Base-by-base conservation (phyloP, 441 rosid species). In the Omphalea diandra region DNA sequence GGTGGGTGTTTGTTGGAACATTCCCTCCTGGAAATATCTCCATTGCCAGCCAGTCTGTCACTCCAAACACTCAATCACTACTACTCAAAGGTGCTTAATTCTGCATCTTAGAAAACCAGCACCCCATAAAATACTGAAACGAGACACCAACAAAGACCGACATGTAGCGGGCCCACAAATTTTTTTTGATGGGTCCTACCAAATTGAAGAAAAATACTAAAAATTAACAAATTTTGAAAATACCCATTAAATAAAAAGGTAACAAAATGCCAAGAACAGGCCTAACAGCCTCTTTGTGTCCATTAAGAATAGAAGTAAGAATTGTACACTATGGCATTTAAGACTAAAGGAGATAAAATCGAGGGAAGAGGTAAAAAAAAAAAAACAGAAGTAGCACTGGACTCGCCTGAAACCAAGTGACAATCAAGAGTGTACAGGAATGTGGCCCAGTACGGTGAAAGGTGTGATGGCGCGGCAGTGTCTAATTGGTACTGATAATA, bases 211-310 rank as follows among this genome's bases (percentile, higher is more conserved):
- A 15, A 0, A 26, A 7, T 43, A 38, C 18, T n/a, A 9, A 24
- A 17, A 9, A 4, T 4, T 20, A 14, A 44, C 63, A 35, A 35
- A 58, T 17, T 7, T 5, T 5, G 15, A 31, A 57, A 31, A 47
- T 2, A 1, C 32, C 9, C 49, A 59, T 17, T 47, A 24, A 32
- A 59, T 38, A 44, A 58, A 33, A 49, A 41, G 55, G 0, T n/a
- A 62, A 61, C 72, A 75, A 52, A 41, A 62, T 33, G 67, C 74
- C 82, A 75, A 69, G 56, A 18, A 0, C 11, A 5, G 57, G 54
- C 58, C 47, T 76, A 69, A 73, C 73, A 50, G 62, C 78, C 70
- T 18, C 1, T 63, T 78, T 57, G 74, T 50, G 64, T 27, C 71
- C 57, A 76, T 56, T 65, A 35, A 50, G 69, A 64, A 52, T 54